A percentile compares a stretch with the other conserved stretches of the same genome.
phyloP scores from a whole-genome alignment of 2,329 filamentous ascomycete species.

The Dactylellina haptotyla region DNA sequence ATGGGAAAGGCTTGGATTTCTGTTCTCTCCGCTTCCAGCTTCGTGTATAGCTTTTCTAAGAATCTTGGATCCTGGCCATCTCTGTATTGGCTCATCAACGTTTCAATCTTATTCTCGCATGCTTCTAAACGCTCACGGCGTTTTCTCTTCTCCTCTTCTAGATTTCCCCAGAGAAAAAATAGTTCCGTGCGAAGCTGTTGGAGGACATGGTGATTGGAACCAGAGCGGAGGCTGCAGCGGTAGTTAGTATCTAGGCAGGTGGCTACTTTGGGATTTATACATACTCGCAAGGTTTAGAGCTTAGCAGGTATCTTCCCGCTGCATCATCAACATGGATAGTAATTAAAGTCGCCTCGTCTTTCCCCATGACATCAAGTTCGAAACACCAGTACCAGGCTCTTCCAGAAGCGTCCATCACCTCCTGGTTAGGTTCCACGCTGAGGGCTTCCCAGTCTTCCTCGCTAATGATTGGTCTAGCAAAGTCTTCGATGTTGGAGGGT shows the following conservation, averaged over 20 bases:
- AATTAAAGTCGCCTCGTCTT: slow-evolving; percentile 12
- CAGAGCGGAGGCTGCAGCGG: slow-evolving; percentile 12
- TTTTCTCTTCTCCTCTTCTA: slow-evolving; percentile 30
- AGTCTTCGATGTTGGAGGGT: slow-evolving; percentile 28
- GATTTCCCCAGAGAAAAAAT: slow-evolving; percentile 48
- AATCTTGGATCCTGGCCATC: slow-evolving; percentile 2
- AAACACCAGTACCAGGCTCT: slow-evolving; percentile 47
- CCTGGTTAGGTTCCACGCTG: background rate
- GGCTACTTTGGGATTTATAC: background rate
- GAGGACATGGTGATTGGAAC: slow-evolving; percentile 6
- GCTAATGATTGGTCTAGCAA: slow-evolving; percentile 15
- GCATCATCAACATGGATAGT: slow-evolving; percentile 47
- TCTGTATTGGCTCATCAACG: background rate
- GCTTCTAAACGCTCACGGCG: slow-evolving; percentile 18
- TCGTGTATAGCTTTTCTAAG: slow-evolving; percentile 2
- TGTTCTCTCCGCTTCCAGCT: background rate
- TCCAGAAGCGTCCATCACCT: background rate
- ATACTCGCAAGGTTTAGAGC: slow-evolving; percentile 39
- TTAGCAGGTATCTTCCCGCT: slow-evolving; percentile 31
- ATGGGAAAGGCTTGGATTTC: slow-evolving; percentile 8
- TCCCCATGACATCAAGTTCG: slow-evolving; percentile 40
- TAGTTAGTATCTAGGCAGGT: background rate
- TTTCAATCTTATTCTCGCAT: background rate
- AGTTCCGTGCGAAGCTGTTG: slow-evolving; percentile 21
- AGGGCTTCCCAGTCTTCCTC: slow-evolving; percentile 27